Evolutionary conservation across 148 eudicot genomes (phyloP).

Genomic region (Bassia scoparia): DNA sequence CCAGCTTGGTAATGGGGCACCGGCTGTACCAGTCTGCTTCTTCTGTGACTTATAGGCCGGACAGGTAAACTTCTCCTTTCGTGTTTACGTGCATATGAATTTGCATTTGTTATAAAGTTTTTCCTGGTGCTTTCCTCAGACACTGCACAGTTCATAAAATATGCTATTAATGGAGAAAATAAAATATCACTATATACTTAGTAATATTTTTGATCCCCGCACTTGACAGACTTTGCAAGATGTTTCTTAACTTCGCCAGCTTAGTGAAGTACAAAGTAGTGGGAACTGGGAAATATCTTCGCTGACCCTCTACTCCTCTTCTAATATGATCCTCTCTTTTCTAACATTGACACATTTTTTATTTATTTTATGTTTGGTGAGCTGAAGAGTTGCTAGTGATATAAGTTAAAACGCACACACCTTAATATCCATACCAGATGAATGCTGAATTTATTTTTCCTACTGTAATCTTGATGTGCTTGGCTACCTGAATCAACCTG

Average conservation of each 20-base stretch:
- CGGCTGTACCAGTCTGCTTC: slow-evolving; percentile 71
- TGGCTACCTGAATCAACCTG: not conserved
- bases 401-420: too few species aligned
- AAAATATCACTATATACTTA: not conserved
- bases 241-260: too few species aligned
- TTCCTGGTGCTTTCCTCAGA: not conserved
- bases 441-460: too few species aligned
- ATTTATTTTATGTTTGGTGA: too few species aligned
- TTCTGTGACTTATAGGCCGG: slow-evolving; percentile 58
- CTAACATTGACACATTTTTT: not conserved
- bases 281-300: not conserved
- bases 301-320: not conserved
- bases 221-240: too few species aligned
- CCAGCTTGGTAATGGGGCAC: slow-evolving; percentile 89
- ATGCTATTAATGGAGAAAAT: not conserved
- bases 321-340: not conserved
- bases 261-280: not conserved
- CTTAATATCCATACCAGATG: too few species aligned
- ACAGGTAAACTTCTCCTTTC: slow-evolving; percentile 49
- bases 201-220: not conserved
- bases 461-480: too few species aligned
- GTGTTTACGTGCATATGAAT: not conserved
- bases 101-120: not conserved
- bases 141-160: not conserved
- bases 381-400: too few species aligned